Conservation (phyloP, 2,329 filamentous ascomycete species). For the Microsporum canis region DNA sequence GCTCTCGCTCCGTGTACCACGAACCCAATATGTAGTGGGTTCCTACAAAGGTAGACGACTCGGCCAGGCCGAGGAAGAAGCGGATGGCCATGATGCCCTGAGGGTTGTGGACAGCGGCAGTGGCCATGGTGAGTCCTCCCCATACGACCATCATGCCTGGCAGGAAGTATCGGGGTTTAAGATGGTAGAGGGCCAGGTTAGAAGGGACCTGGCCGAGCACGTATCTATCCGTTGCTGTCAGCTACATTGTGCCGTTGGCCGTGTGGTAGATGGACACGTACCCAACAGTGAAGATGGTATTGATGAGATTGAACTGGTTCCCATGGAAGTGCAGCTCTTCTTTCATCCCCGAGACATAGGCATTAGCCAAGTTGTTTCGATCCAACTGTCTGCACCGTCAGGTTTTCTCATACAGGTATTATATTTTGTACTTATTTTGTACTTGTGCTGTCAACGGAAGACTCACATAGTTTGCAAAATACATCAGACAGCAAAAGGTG, state of each 20-base stretch:
- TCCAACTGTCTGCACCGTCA: conserved; percentile 22
- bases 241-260: not conserved
- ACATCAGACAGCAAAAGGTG: conserved; percentile 35
- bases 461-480: conserved; percentile 33
- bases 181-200: conserved; percentile 29
- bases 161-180: conserved; percentile 21
- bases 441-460: not conserved
- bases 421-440: not conserved
- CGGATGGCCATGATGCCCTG: conserved; percentile 27
- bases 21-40: conserved; percentile 32
- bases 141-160: conserved; percentile 23
- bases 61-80: conserved; percentile 28
- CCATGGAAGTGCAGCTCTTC: conserved; percentile 28
- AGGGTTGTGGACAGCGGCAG: conserved; percentile 20
- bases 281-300: conserved; percentile 36
- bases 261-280: not conserved
- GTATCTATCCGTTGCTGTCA: conserved; percentile 17
- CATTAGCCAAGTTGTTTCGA: conserved; percentile 34
- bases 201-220: conserved; percentile 36
- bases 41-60: conserved; percentile 25
- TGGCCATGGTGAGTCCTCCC: conserved; percentile 25
- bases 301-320: conserved; percentile 29
- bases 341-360: conserved; percentile 30
- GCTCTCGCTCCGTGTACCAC: conserved; percentile 34
- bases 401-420: not conserved